These are phyloP conservation scores for Pholiota conissans DNA, from an alignment of 768 basidiomycete species.

Conservation along the genomic window DNA sequence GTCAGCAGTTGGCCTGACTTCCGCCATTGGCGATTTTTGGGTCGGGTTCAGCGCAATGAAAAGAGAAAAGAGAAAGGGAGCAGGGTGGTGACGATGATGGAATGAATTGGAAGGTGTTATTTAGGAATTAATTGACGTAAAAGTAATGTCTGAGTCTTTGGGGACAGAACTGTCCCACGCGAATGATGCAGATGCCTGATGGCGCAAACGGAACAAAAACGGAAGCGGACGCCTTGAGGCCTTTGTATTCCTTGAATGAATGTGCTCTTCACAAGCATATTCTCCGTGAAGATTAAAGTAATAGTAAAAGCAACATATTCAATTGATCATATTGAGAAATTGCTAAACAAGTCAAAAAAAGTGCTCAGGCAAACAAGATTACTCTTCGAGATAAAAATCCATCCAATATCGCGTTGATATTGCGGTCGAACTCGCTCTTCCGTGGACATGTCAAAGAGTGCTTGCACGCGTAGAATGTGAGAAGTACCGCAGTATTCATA, in stretches of 20 bases:
- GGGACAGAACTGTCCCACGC: background rate
- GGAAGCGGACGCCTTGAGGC: background rate
- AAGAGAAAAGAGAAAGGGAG: background rate
- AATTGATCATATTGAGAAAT: too few relatives aligned
- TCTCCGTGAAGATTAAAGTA: too few relatives aligned
- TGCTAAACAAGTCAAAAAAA: too few relatives aligned
- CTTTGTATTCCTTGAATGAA: too few relatives aligned
- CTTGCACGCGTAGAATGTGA: too few relatives aligned
- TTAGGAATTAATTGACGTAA: background rate
- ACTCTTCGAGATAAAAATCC: too few relatives aligned
- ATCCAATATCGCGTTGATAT: too few relatives aligned
- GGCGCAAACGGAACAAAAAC: background rate
- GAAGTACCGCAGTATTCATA: background rate
- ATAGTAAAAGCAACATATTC: too few relatives aligned
- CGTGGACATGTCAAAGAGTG: too few relatives aligned
- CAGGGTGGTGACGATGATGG: background rate
- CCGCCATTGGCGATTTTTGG: slow-evolving; percentile 1
- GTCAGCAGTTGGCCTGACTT: background rate
- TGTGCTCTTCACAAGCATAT: background rate
- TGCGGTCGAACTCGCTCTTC: too few relatives aligned
- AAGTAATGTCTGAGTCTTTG: background rate
- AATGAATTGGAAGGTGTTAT: background rate
- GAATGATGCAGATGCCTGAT: background rate
- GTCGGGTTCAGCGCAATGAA: background rate
- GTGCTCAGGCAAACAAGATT: too few relatives aligned